phyloP scores from a whole-genome alignment of 306 rosid species.

The Begonia fuchsioides region DNA sequence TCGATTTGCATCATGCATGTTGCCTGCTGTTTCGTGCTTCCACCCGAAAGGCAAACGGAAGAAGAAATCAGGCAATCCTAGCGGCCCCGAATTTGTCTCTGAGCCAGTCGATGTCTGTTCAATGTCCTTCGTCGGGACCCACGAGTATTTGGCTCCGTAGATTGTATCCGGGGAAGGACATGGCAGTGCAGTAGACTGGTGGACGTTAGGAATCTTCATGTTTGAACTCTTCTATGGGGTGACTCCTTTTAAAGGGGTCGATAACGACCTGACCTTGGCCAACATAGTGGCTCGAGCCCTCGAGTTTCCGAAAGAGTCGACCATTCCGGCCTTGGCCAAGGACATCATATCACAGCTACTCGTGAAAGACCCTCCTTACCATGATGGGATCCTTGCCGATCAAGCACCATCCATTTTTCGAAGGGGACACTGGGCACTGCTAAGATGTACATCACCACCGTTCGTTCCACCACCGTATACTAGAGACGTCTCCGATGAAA shows the following conservation, averaged over 20 bases:
- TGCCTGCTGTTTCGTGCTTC: conserved; percentile 46
- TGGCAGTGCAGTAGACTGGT: conserved; percentile 74
- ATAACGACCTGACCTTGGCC: conserved; percentile 53
- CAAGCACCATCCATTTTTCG: conserved; percentile 49
- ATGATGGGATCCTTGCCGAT: conserved; percentile 42
- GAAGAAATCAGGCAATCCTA: conserved; percentile 13
- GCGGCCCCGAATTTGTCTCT: conserved; percentile 32
- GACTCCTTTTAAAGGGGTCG: conserved; percentile 56
- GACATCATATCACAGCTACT: conserved; percentile 45
- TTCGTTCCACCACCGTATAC: conserved; percentile 38
- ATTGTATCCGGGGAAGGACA: conserved; percentile 61
- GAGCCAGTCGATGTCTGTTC: conserved; percentile 68
- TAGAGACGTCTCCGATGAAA: conserved; percentile 42
- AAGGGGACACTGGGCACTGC: conserved; percentile 59
- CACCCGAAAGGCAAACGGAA: conserved; percentile 32
- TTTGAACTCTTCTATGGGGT: conserved; percentile 54
- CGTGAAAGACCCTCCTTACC: conserved; percentile 46
- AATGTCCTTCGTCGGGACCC: conserved; percentile 68
- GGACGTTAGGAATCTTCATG: conserved; percentile 54
- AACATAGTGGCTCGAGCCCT: conserved; percentile 69
- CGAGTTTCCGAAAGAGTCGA: conserved; percentile 56
- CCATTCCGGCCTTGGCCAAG: conserved; percentile 27
- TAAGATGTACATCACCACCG: conserved; percentile 59
- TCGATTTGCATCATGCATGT: conserved; percentile 38
- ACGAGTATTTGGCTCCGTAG: conserved; percentile 55